phyloP scores from a whole-genome alignment of 148 eudicot genomes.

The Fagopyrum homotropicum region DNA sequence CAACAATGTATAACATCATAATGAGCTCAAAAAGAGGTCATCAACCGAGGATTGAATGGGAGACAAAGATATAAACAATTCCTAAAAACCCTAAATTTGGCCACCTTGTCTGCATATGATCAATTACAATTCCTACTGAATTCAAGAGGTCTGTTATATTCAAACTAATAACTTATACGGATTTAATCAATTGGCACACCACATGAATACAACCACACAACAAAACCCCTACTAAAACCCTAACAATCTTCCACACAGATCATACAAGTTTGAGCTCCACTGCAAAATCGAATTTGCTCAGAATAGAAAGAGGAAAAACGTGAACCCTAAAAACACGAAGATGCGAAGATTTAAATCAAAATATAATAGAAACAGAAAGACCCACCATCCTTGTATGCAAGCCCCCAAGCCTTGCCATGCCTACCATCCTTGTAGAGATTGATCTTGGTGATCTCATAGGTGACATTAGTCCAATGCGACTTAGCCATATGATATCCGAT shows the following conservation, averaged over 20 bases:
- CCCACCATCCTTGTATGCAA: constrained; percentile 72
- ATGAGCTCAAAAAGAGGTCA: not conserved
- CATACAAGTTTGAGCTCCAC: not conserved
- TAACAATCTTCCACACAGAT: not conserved
- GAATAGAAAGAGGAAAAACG: not conserved
- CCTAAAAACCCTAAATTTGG: not conserved
- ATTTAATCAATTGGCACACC: not conserved
- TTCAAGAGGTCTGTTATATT: not conserved
- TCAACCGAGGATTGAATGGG: not conserved
- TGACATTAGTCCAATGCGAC: constrained; percentile 65
- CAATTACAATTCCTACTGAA: not conserved
- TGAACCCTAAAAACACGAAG: not conserved
- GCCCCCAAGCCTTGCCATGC: constrained; percentile 98
- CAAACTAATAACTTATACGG: not conserved
- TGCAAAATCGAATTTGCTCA: not conserved
- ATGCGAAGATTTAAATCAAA: not conserved
- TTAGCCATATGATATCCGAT: constrained; percentile 88
- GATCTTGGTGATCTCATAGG: constrained; percentile 83
- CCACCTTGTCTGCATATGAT: not conserved
- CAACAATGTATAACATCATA: not conserved
- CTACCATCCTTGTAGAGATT: constrained; percentile 93
- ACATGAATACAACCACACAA: not conserved
- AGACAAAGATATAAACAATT: not conserved
- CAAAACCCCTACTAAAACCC: not conserved
- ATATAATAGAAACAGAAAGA: constrained; percentile 1